phyloP scores from a whole-genome alignment of 306 rosid genomes.

The Albizia julibrissin region DNA sequence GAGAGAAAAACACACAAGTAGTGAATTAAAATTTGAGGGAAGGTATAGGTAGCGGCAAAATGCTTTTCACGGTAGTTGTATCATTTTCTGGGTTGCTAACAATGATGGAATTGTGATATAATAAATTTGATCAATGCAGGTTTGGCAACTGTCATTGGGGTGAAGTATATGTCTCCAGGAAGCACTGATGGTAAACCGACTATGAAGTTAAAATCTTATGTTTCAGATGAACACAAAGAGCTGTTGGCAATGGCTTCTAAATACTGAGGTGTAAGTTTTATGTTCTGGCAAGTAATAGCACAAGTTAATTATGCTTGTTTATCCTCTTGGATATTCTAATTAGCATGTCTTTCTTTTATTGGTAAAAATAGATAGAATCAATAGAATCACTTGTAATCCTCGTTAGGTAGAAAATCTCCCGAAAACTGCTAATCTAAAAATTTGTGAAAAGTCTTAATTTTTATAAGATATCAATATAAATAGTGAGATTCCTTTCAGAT shows the following conservation, averaged over 20 bases:
- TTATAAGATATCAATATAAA: neutral
- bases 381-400: neutral
- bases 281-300: neutral
- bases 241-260: conserved; percentile 69
- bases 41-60: too few relatives aligned
- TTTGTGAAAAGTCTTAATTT: neutral
- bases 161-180: conserved; percentile 72
- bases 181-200: conserved; percentile 49
- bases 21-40: too few relatives aligned
- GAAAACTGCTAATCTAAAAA: neutral
- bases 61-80: neutral
- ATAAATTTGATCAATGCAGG: conserved; percentile 48
- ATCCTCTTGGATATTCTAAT: neutral
- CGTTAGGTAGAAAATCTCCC: neutral
- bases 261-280: conserved; percentile 36
- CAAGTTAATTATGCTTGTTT: neutral
- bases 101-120: neutral
- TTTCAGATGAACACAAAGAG: conserved; percentile 55
- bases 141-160: conserved; percentile 77
- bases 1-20: too few relatives aligned
- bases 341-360: neutral
- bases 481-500: neutral
- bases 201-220: conserved; percentile 69
- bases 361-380: neutral
- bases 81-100: neutral